phyloP scores from a whole-genome alignment of 2,329 filamentous ascomycete genomes.

The Phialophora tarda region DNA sequence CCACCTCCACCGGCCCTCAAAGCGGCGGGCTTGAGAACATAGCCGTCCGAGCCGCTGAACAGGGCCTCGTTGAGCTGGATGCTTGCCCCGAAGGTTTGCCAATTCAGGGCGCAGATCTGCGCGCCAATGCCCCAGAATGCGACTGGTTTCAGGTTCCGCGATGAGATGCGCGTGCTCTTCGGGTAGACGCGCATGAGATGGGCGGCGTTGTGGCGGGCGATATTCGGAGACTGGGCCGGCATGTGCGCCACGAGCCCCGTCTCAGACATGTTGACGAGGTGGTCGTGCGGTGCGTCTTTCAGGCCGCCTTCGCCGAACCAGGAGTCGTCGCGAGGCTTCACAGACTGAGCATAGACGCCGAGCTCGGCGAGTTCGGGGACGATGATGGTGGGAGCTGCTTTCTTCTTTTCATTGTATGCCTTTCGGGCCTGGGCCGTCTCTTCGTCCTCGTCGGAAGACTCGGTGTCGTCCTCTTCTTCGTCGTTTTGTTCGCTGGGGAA shows the following conservation, averaged over 20 bases:
- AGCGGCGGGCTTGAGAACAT: conserved; percentile 36
- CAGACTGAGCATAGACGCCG: conserved; percentile 39
- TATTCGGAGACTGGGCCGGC: conserved; percentile 29
- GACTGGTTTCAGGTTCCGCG: conserved; percentile 38
- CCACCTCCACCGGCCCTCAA: conserved; percentile 34
- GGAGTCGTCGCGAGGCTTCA: conserved; percentile 38
- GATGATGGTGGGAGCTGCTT: conserved; percentile 31
- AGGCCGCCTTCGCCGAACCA: conserved; percentile 36
- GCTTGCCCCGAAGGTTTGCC: conserved; percentile 39
- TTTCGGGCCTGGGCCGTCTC: conserved; percentile 28
- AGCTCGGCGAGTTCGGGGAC: conserved; percentile 39
- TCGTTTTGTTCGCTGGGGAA: conserved; percentile 29
- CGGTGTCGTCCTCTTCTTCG: conserved; percentile 18
- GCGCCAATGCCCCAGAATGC: conserved; percentile 38
- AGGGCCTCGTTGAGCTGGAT: conserved; percentile 40
- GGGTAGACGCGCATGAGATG: conserved; percentile 40
- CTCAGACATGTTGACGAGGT: conserved; percentile 39
- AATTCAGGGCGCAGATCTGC: conserved; percentile 39
- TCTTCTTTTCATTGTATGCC: conserved; percentile 36
- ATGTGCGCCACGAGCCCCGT: conserved; percentile 32
- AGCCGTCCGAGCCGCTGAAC: conserved; percentile 39
- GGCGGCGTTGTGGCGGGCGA: conserved; percentile 35
- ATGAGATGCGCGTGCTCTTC: conserved; percentile 38
- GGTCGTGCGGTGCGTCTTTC: conserved; percentile 34
- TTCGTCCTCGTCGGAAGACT: conserved; percentile 29